Evolutionary conservation across 768 basidiomycete genomes (phyloP).

Genomic region (Lentinus brumalis): DNA sequence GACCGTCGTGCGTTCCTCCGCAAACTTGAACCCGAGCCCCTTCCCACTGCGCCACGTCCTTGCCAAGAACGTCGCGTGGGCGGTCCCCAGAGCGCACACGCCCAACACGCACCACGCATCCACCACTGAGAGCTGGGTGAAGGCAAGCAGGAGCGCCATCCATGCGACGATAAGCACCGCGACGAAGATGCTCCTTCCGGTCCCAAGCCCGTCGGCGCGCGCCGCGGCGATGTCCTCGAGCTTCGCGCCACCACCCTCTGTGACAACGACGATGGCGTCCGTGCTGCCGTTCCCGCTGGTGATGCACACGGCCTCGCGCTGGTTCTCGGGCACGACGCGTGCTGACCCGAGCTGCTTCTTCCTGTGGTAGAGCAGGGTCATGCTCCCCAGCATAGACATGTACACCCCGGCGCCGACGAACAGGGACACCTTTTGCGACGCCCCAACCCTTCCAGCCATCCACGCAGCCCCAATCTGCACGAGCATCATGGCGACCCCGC

Average conservation of each 20-base stretch:
- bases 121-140: conserved; percentile 12
- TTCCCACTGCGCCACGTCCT: conserved; percentile 18
- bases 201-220: conserved; percentile 8
- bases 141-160: conserved; percentile 23
- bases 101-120: conserved; percentile 26
- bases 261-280: conserved; percentile 32
- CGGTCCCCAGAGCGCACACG: conserved; percentile 23
- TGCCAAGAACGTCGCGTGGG: conserved; percentile 24
- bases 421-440: conserved; percentile 26
- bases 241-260: conserved; percentile 26
- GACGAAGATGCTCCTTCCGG: conserved; percentile 1
- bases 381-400: conserved; percentile 21
- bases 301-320: conserved; percentile 29
- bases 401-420: conserved; percentile 28
- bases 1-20: conserved; percentile 13
- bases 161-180: conserved; percentile 22
- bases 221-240: conserved; percentile 33
- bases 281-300: conserved; percentile 33
- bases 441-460: conserved; percentile 18
- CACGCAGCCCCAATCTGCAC: conserved; percentile 29
- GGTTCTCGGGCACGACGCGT: conserved; percentile 9
- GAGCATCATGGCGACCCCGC: conserved; percentile 22
- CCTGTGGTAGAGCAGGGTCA: conserved; percentile 29
- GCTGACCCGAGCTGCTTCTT: conserved; percentile 28
- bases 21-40: conserved; percentile 27